Base-by-base conservation (phyloP, 2,329 filamentous ascomycete genomes). In the Beauveria asiatica region DNA sequence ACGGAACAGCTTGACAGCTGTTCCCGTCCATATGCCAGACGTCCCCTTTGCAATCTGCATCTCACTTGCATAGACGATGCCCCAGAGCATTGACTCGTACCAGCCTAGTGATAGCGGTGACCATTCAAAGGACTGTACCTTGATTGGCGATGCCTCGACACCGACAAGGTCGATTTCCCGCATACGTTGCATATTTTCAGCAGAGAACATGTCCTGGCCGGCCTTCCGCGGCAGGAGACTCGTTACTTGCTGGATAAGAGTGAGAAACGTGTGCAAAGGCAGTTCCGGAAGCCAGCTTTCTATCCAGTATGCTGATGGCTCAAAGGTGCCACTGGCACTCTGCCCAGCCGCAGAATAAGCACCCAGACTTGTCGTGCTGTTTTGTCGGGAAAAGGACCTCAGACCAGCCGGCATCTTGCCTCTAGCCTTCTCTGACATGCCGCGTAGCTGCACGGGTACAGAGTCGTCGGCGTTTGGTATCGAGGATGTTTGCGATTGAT, bases 391-490 rank as follows among this genome's bases (percentile, higher is more conserved):
- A 71, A 97, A 96, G 2, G 83, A 83, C n/a, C 84, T 82, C 54
- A 87, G 80, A 1, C 90, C 89, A 13, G 89, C 91, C 30, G 93
- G 94, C 85, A 96, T 91, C 74, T 99, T 99, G 8, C 94, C 94
- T 54, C 94, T 82, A 17, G 94, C 94, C 72, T 97, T 99, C 73
- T 97, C 94, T 21, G 93, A 97, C 90, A 97, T 96, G 59, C 92
- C 92, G 61, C 90, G 84, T 33, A 96, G 72, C 70, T 97, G 92
- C 21, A 86, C 80, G 16, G 91, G 92, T 10, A 96, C 84, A 4
- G 88, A 87, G 62, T 95, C 92, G 62, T 95, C 91, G 1, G 83
- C 75, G 44, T 79, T 78, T 0, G 83, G 84, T 0, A 84, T 83
- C 0, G 90, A 93, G 4, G 89, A 86, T 23, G 87, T 83, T 42